phyloP scores from a whole-genome alignment of 768 basidiomycete species.

The Mycena haematopus region DNA sequence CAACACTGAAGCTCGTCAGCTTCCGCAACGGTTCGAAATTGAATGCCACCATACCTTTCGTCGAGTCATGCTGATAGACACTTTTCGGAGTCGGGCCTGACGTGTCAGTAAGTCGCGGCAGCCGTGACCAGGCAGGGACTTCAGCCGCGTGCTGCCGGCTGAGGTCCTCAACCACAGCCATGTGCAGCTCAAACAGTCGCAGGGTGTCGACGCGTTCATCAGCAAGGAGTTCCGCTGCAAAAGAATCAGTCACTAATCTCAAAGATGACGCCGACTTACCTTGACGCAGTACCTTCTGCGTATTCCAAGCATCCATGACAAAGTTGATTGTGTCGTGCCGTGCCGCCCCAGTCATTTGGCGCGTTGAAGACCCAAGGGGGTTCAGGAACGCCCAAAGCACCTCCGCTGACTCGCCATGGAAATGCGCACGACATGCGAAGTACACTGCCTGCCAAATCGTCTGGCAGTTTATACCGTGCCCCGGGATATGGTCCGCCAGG shows the following conservation, averaged over 20 bases:
- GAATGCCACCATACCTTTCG: constrained; percentile 8
- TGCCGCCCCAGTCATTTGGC: neutral
- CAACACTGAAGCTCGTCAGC: neutral
- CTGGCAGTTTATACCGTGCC: neutral
- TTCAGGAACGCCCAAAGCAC: neutral
- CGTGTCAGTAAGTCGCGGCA: too few relatives aligned
- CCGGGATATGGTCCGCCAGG: neutral
- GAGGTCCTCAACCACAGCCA: constrained; percentile 16
- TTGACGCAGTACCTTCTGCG: neutral
- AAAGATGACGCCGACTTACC: neutral
- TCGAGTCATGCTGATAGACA: neutral
- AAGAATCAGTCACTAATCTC: neutral
- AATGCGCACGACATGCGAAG: neutral
- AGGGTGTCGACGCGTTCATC: neutral
- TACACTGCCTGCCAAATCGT: neutral
- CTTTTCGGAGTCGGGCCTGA: neutral
- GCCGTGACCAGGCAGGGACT: constrained; percentile 6
- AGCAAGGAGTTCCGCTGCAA: neutral
- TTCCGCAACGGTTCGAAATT: neutral
- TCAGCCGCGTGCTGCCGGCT: constrained; percentile 6
- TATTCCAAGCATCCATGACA: neutral
- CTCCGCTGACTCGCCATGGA: neutral
- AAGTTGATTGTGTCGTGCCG: neutral
- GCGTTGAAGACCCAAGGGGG: neutral
- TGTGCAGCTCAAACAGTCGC: constrained; percentile 14